Percentiles rank a stretch among this genome's conserved stretches.
These are phyloP conservation scores for Gautieria morchelliformis DNA, from an alignment of 768 basidiomycete genomes.

Conservation along the genomic window DNA sequence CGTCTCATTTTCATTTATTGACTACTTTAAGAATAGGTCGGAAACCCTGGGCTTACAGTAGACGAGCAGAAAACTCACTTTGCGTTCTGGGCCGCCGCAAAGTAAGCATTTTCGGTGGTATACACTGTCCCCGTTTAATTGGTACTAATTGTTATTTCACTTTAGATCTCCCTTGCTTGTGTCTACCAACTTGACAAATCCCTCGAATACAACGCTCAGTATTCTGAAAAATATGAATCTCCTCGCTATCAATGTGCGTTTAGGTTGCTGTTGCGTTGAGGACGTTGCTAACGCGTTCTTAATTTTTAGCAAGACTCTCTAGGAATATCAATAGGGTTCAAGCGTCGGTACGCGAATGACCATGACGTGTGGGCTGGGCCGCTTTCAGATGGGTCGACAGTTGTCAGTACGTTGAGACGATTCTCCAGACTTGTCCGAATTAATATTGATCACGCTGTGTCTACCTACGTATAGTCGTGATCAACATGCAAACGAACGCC, in stretches of 20 bases:
- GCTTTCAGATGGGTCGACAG: slow-evolving; percentile 37
- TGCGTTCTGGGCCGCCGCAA: slow-evolving; percentile 44
- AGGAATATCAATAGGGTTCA: slow-evolving; percentile 35
- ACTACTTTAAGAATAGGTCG: slow-evolving; percentile 17
- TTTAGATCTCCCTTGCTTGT: slow-evolving; percentile 30
- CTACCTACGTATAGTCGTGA: slow-evolving; percentile 28
- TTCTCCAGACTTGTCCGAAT: not conserved
- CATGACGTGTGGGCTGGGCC: slow-evolving; percentile 41
- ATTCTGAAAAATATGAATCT: slow-evolving; percentile 34
- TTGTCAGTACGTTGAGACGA: slow-evolving; percentile 25
- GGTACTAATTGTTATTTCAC: not conserved
- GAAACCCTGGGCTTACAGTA: slow-evolving; percentile 33
- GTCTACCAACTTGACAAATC: slow-evolving; percentile 32
- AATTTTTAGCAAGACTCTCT: slow-evolving; percentile 37
- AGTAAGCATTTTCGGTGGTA: slow-evolving; percentile 18
- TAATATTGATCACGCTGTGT: too few relatives aligned
- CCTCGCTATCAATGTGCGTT: slow-evolving; percentile 34
- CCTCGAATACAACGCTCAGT: slow-evolving; percentile 24
- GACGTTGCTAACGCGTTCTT: not conserved
- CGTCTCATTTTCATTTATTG: not conserved
- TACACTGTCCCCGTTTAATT: not conserved
- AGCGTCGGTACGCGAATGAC: slow-evolving; percentile 39
- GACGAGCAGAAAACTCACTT: slow-evolving; percentile 34
- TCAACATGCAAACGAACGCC: slow-evolving; percentile 34
- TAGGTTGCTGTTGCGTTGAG: too few relatives aligned